Conservation (phyloP, 805 yeast species). For the Candida nanaspora region DNA sequence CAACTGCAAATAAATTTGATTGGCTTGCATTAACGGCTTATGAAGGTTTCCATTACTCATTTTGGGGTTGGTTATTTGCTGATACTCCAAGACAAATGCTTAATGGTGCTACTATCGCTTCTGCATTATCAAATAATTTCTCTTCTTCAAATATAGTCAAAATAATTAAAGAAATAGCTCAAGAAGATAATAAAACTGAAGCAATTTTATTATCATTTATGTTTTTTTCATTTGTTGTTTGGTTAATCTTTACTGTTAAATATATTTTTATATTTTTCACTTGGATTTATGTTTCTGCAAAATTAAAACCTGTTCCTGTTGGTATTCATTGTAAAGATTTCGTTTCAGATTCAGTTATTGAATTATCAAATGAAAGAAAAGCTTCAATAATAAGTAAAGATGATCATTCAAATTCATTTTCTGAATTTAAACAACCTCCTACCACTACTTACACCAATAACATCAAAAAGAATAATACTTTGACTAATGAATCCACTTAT, state of each 20-base stretch:
- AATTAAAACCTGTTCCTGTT: no score
- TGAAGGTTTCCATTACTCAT: conserved; percentile 55
- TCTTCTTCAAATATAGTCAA: conserved; percentile 30
- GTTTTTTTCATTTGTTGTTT: conserved; percentile 67
- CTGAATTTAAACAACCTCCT: no score
- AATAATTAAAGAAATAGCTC: conserved; percentile 52
- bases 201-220: conserved; percentile 71
- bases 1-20: conserved; percentile 58
- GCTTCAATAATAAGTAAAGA: background rate
- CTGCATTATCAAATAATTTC: conserved; percentile 37
- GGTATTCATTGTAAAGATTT: conserved; percentile 18
- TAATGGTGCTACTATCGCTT: conserved; percentile 65
- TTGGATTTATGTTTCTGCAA: conserved; percentile 10
- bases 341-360: conserved; percentile 20
- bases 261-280: conserved; percentile 16
- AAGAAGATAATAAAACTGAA: conserved; percentile 45
- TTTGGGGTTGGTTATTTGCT: conserved; percentile 56
- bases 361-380: conserved; percentile 2
- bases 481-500: no score
- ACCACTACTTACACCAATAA: background rate
- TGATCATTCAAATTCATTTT: no score
- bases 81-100: conserved; percentile 86
- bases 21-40: conserved; percentile 61
- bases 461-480: background rate
- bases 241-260: conserved; percentile 50